A percentile compares a stretch with the other conserved stretches of the same genome.
Conservation (phyloP, 306 rosid species). For the Cucurbita maxima region DNA sequence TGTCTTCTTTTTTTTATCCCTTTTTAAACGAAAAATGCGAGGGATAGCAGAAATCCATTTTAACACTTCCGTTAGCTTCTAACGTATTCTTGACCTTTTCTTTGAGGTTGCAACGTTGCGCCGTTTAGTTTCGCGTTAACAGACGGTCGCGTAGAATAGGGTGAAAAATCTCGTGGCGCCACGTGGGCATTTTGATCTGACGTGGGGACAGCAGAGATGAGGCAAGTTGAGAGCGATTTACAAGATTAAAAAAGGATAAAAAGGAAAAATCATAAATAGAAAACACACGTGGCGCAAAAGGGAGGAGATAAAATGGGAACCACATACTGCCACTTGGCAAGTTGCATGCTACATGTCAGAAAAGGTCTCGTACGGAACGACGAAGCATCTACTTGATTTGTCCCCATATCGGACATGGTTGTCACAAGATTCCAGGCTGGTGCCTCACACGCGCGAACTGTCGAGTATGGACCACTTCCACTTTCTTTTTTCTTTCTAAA, state of each 20-base stretch:
- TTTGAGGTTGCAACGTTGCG: background rate
- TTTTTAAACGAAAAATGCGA: background rate
- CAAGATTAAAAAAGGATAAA: background rate
- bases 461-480: background rate
- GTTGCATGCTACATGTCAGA: conserved; percentile 6
- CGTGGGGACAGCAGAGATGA: background rate
- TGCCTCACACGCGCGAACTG: background rate
- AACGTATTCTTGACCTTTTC: background rate
- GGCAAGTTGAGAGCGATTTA: background rate
- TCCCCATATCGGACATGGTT: background rate
- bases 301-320: background rate
- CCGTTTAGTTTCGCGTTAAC: background rate
- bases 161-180: background rate
- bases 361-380: background rate
- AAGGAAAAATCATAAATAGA: background rate
- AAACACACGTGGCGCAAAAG: background rate
- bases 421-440: background rate
- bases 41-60: background rate
- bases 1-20: background rate
- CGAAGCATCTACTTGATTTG: conserved; percentile 1
- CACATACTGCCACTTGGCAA: conserved; percentile 5
- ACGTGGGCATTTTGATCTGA: background rate
- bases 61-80: background rate
- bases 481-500: background rate
- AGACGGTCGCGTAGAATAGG: background rate